Conservation (phyloP, 1,139 yeast genomes). For the Neolecta irregularis region DNA sequence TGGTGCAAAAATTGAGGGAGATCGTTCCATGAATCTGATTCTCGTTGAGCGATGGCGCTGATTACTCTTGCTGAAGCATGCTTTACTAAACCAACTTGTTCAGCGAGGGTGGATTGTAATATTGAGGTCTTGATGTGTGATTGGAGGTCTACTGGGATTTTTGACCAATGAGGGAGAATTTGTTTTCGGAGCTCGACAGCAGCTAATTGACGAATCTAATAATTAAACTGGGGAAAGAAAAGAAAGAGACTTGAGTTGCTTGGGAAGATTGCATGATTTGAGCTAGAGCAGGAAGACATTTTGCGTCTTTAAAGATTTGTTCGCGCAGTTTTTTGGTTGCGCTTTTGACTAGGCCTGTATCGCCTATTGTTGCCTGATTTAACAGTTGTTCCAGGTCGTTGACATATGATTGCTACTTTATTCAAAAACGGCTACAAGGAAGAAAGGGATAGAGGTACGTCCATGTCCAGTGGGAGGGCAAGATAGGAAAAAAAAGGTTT, state of each 20-base stretch:
- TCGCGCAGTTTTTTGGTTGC: conserved; percentile 64
- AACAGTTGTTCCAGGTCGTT: conserved; percentile 7
- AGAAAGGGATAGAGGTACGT: too few species aligned
- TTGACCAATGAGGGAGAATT: conserved; percentile 56
- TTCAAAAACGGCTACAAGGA: too few species aligned
- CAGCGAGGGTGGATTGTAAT: conserved; percentile 53
- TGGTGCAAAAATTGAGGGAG: conserved; percentile 56
- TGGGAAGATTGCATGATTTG: conserved; percentile 50
- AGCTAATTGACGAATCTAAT: conserved; percentile 61
- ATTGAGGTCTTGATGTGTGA: conserved; percentile 50
- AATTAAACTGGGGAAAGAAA: conserved; percentile 30
- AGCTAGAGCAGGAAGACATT: conserved; percentile 65
- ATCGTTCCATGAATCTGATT: conserved; percentile 60
- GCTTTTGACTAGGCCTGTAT: conserved; percentile 35
- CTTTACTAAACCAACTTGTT: conserved; percentile 52
- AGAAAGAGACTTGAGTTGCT: conserved; percentile 5
- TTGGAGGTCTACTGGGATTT: conserved; percentile 31
- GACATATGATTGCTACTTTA: too few species aligned
- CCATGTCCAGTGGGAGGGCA: too few species aligned
- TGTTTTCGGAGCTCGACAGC: conserved; percentile 91
- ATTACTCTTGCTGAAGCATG: conserved; percentile 84
- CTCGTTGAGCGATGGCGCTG: conserved; percentile 68
- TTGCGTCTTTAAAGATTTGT: conserved; percentile 57
- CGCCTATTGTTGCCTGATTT: conserved; percentile 15
- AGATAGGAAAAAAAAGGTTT: too few species aligned